A percentile compares a stretch with the other conserved stretches of the same genome.
Conservation (phyloP, 345 rosid species). For the Hibiscus syriacus region DNA sequence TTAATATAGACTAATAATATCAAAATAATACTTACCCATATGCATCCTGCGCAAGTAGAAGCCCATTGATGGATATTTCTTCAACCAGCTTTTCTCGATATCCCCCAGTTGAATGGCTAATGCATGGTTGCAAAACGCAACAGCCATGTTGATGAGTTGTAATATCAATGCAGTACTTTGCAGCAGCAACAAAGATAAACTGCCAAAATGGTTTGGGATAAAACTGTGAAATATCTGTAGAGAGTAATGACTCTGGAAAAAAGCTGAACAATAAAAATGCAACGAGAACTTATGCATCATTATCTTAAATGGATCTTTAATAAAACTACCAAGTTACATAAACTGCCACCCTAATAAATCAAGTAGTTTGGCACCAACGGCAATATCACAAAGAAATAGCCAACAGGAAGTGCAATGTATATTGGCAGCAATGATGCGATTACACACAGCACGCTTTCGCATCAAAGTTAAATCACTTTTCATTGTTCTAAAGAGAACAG, state of each 20-base stretch:
- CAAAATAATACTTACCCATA: constrained; percentile 27
- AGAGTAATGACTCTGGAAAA: not conserved
- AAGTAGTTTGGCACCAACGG: not conserved
- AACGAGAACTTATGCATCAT: too few relatives aligned
- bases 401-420: too few relatives aligned
- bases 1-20: not conserved
- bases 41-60: constrained; percentile 44
- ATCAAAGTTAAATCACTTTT: not conserved
- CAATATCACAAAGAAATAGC: not conserved
- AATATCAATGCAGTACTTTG: constrained; percentile 32
- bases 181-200: constrained; percentile 43
- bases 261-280: not conserved
- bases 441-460: not conserved
- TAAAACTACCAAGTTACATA: not conserved
- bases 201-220: constrained; percentile 11
- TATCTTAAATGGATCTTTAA: not conserved
- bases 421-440: not conserved
- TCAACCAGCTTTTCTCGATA: constrained; percentile 26
- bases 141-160: constrained; percentile 55
- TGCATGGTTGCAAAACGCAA: constrained; percentile 43
- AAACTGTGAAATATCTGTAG: not conserved
- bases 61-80: constrained; percentile 35
- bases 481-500: not conserved
- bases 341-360: not conserved
- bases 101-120: constrained; percentile 33